Evolutionary conservation across 306 rosid species (phyloP), one percentile per base, ranked within the genome.

Genomic region (Vigna angularis): DNA sequence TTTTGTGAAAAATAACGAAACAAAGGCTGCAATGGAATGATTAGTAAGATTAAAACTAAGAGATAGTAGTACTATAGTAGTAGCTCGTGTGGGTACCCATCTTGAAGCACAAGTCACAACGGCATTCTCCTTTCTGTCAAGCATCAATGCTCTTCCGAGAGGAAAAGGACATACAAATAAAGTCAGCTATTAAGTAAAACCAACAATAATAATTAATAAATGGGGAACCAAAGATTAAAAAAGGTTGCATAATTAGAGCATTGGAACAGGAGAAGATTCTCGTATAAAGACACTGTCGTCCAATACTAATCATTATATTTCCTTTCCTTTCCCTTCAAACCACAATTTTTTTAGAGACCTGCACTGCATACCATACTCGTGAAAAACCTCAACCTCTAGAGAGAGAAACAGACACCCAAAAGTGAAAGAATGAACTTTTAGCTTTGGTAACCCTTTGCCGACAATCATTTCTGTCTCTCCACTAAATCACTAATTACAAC

Each of bases 211-310:
- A 70, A 73, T 45, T 73, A 53, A 72, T 18, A 76, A 73, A 69
- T 55, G 36, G 67, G 34, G 28, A 48, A 26, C 38, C 18, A 48
- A 65, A 67, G 69, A 44, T 74, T 73, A 57, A 82, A 56, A 77
- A 75, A 76, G 75, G 73, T 49, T 26, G 13, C 44, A 86, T 72
- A 78, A 85, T 82, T 51, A 87, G 79, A 70, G 83, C 93, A 76
- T 85, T 87, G 90, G 89, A 87, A 86, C 84, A 73, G 73, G 83
- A 18, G 74, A 84, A 91, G 98, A 94, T 91, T 94, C 96, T 92
- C 77, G 90, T 88, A 83, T 88, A 89, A 91, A 93, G 91, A 63
- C 44, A 40, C 76, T 81, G 89, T 85, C 84, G 81, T 88, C 89
- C 81, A 73, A 82, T 85, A 90, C 87, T 86, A 84, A 91, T 89